phyloP scores from a whole-genome alignment of 1,284 basidiomycete genomes.

The Volvariella surrecta region DNA sequence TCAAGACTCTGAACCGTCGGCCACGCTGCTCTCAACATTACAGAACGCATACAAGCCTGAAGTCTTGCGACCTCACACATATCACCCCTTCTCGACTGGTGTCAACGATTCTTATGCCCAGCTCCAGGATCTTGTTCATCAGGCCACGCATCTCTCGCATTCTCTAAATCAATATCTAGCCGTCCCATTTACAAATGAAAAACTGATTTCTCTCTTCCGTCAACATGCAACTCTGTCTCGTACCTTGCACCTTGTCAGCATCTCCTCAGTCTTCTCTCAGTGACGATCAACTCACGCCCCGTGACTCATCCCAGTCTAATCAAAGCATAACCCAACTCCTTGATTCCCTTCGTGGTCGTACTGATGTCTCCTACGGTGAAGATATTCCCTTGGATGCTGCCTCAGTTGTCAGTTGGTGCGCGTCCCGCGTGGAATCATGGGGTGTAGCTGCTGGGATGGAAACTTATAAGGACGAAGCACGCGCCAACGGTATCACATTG shows the following conservation, averaged over 20 bases:
- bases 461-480: constrained; percentile 53
- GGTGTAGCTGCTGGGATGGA: constrained; percentile 60
- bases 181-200: constrained; percentile 45
- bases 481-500: constrained; percentile 42
- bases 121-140: constrained; percentile 41
- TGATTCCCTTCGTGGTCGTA: constrained; percentile 33
- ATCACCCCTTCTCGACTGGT: constrained; percentile 42
- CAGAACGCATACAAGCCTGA: constrained; percentile 31
- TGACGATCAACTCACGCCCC: constrained; percentile 13
- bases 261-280: constrained; percentile 8
- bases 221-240: constrained; percentile 50
- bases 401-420: constrained; percentile 42
- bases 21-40: constrained; percentile 34
- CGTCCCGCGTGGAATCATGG: constrained; percentile 50
- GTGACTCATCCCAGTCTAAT: constrained; percentile 34
- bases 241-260: constrained; percentile 37
- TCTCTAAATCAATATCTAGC: constrained; percentile 41
- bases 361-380: constrained; percentile 45
- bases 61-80: constrained; percentile 23
- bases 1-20: constrained; percentile 1
- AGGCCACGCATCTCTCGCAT: constrained; percentile 41
- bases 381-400: constrained; percentile 45
- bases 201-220: constrained; percentile 55
- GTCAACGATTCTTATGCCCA: constrained; percentile 31
- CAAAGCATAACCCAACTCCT: constrained; percentile 39